phyloP scores from a whole-genome alignment of 176 grass and related monocot genomes.

The Avena eriantha region DNA sequence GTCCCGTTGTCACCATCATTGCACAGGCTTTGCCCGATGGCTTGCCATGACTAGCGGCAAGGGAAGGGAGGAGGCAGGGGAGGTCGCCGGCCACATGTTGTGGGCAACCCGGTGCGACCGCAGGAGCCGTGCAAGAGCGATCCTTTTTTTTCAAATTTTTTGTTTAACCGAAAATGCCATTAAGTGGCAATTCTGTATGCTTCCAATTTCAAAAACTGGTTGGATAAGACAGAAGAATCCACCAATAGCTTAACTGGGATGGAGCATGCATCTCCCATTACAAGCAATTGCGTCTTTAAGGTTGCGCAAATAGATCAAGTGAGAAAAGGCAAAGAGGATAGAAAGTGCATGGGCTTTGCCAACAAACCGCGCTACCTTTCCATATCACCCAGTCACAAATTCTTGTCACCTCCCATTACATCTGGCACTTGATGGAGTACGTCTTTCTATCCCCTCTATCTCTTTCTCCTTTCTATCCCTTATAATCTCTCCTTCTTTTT shows the following conservation, averaged over 20 bases:
- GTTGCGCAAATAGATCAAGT: not conserved
- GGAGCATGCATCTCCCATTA: not conserved
- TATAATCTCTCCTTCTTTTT: not conserved
- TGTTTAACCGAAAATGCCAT: too few relatives aligned
- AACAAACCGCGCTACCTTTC: constrained; percentile 30
- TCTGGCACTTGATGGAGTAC: not conserved
- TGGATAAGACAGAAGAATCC: not conserved
- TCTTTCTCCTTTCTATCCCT: not conserved
- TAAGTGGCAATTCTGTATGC: not conserved
- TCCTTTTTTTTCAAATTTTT: too few relatives aligned
- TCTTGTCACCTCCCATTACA: constrained; percentile 49
- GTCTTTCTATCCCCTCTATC: constrained; percentile 1
- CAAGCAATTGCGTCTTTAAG: not conserved
- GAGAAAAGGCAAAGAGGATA: not conserved
- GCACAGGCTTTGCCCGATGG: too few relatives aligned
- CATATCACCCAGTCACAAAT: constrained; percentile 40
- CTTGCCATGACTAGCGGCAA: too few relatives aligned
- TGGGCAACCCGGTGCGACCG: too few relatives aligned
- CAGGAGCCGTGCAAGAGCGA: too few relatives aligned
- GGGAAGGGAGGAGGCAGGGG: too few relatives aligned
- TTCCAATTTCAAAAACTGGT: not conserved
- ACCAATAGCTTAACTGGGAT: not conserved
- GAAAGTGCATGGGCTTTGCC: constrained; percentile 5
- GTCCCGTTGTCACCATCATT: too few relatives aligned
- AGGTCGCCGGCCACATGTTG: too few relatives aligned